A percentile compares a stretch with the other conserved stretches of the same genome.
Conservation (phyloP, 805 yeast species). For the Lipomyces mesembrius region DNA sequence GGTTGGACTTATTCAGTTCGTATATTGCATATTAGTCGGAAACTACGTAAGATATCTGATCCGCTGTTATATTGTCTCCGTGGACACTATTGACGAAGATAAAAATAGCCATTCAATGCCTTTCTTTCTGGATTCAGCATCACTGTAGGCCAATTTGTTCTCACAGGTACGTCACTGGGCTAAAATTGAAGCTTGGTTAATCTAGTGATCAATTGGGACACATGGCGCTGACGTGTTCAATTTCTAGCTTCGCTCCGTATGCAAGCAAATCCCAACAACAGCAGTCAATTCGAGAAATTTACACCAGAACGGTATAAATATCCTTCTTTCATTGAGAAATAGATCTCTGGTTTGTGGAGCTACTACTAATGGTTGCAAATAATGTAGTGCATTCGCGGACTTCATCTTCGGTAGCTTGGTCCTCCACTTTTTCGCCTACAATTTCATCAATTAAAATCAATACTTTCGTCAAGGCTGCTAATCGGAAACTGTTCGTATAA, state of each 20-base stretch:
- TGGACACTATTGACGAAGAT: background rate
- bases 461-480: background rate
- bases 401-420: constrained; percentile 83
- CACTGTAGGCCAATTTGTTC: constrained; percentile 94
- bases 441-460: constrained; percentile 73
- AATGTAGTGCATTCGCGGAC: constrained; percentile 73
- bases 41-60: constrained; percentile 55
- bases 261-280: constrained; percentile 58
- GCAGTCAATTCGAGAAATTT: constrained; percentile 50
- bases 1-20: constrained; percentile 78
- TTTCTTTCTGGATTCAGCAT: constrained; percentile 89
- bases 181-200: background rate
- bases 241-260: constrained; percentile 68
- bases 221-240: background rate
- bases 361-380: background rate
- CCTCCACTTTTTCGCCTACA: constrained; percentile 85
- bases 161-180: constrained; percentile 53
- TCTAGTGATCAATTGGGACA: background rate
- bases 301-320: constrained; percentile 52
- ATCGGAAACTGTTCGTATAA: background rate
- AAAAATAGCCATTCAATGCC: constrained; percentile 82
- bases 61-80: background rate
- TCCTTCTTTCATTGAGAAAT: constrained; percentile 41
- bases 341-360: background rate
- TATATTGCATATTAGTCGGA: constrained; percentile 76